These are phyloP conservation scores for Mycogone perniciosa DNA, from an alignment of 2,329 filamentous ascomycete species.

Conservation along the genomic window DNA sequence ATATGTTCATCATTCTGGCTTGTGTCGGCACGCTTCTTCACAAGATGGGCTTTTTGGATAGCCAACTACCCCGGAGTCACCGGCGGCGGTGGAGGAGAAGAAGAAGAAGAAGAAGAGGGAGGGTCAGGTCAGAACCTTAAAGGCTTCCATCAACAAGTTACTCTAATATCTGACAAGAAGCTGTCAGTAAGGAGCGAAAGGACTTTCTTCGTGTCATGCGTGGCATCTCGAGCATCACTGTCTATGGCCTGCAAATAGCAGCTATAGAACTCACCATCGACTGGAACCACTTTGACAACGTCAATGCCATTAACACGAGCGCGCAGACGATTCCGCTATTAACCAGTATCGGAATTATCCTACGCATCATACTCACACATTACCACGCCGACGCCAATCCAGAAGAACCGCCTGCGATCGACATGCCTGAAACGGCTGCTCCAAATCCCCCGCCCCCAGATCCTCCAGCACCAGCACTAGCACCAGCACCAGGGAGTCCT, in stretches of 20 bases:
- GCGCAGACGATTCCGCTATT: constrained; percentile 29
- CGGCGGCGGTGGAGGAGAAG: constrained; percentile 19
- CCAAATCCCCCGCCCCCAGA: neutral
- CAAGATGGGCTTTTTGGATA: constrained; percentile 1
- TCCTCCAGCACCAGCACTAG: neutral
- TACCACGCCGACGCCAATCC: constrained; percentile 7
- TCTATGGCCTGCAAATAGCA: constrained; percentile 24
- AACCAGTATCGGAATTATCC: constrained; percentile 23
- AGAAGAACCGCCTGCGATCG: neutral
- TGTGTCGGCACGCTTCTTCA: constrained; percentile 14
- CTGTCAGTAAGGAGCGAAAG: constrained; percentile 15
- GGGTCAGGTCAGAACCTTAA: constrained; percentile 1
- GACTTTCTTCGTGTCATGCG: constrained; percentile 18
- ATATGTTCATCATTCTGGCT: constrained; percentile 21
- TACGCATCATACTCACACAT: constrained; percentile 22
- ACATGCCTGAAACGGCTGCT: neutral
- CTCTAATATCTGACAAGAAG: constrained; percentile 2
- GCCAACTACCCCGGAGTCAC: neutral
- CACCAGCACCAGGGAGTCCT: no score
- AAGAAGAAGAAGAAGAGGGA: constrained; percentile 14
- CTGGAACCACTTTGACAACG: constrained; percentile 26
- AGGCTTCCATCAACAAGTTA: neutral
- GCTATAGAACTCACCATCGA: constrained; percentile 28
- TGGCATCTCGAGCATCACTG: constrained; percentile 18
- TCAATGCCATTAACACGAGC: constrained; percentile 20